These are phyloP conservation scores for Aureobasidium uvarum DNA, from an alignment of 2,329 filamentous ascomycete genomes.

Conservation along the genomic window DNA sequence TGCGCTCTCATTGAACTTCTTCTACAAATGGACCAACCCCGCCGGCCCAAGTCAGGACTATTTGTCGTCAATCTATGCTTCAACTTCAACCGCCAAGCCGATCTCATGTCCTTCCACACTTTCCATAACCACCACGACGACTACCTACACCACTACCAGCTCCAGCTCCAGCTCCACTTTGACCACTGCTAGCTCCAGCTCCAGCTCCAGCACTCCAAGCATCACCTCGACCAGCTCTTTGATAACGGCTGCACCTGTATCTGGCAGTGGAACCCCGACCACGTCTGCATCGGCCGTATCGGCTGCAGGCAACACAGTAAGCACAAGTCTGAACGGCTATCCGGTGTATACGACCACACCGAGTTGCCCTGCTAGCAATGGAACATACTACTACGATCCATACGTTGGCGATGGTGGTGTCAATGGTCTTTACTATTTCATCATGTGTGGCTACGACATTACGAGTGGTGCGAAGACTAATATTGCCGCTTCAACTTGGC, in stretches of 20 bases:
- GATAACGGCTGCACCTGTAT: not conserved
- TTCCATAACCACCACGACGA: constrained; percentile 8
- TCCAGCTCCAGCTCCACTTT: not conserved
- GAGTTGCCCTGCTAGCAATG: constrained; percentile 11
- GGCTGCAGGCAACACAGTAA: not conserved
- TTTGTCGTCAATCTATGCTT: constrained; percentile 2
- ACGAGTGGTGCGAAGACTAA: not conserved
- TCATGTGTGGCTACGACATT: constrained; percentile 22
- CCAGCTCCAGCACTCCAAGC: not conserved
- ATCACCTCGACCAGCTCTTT: not conserved
- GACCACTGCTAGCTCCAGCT: not conserved
- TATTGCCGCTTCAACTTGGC: not conserved
- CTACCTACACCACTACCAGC: not conserved
- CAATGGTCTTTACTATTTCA: constrained; percentile 21
- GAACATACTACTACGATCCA: constrained; percentile 21
- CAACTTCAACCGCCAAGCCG: not conserved
- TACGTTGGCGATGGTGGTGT: not conserved
- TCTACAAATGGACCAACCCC: constrained; percentile 32
- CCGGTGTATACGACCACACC: constrained; percentile 5
- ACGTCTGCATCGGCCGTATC: constrained; percentile 5
- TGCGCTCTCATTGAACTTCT: constrained; percentile 35
- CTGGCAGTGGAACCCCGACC: not conserved
- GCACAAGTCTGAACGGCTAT: constrained; percentile 1
- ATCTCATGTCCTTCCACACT: constrained; percentile 11
- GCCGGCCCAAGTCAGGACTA: constrained; percentile 23